Base-by-base conservation (phyloP, 352 stramenopile species). In the Elongisporangium anandrum region DNA sequence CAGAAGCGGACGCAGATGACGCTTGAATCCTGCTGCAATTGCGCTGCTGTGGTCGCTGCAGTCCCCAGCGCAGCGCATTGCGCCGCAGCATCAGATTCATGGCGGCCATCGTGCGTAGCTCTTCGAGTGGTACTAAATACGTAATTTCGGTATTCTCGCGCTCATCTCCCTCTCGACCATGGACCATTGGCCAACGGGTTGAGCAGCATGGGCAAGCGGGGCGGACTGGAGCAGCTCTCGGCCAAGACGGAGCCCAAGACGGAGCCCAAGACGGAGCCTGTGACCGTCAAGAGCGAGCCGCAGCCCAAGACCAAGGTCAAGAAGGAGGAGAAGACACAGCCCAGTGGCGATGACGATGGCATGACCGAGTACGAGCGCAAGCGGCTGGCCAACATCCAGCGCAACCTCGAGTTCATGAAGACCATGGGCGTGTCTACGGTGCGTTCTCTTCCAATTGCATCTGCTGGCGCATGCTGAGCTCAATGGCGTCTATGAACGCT, bases 381-480 rank as follows among this genome's bases (percentile, higher is more conserved):
- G 65, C 82, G 86, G 1, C 73, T 81, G 12, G 86, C 85, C 39
- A 95, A 95, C 61, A 94, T 95, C 54, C 70, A 87, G 70, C 82
- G 86, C 24, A 95, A 95, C 61, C 58, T 93, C 54, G 75, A 87
- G 24, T 90, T 95, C 59, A 92, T 95, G 83, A 73, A 79, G 54
- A 75, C 82, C 48, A 92, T 95, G 75, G 86, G 86, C 9, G 79
- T 95, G 21, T 87, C 81, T 7, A 91, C 80, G 19, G 75, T 85
- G 38, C 23, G 63, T 66, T 22, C n/a, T 16, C n/a, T n/a, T n/a
- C n/a, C n/a, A n/a, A 20, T 23, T 57, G 23, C 19, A 26, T 50
- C n/a, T 54, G 12, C 29, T n/a, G 23, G 6, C 3, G 23, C 15
- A 50, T 21, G 23, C 21, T 26, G 38, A 13, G 20, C 45, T 22